A percentile compares a stretch with the other conserved stretches of the same genome.
These are phyloP conservation scores for Castanea mollissima DNA, from an alignment of 306 rosid genomes.

Conservation along the genomic window DNA sequence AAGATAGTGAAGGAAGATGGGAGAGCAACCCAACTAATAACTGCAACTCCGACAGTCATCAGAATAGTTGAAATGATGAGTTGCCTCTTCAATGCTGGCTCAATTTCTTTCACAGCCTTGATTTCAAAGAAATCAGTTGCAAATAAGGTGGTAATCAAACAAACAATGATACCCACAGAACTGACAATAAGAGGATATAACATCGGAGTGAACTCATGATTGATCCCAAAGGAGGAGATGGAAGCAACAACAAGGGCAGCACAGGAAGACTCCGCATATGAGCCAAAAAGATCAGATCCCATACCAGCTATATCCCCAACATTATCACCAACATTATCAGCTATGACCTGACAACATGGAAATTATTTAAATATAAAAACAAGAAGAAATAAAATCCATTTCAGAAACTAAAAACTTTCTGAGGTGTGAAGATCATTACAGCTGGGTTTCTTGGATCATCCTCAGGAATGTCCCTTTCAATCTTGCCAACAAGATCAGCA, in stretches of 20 bases:
- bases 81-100: constrained; percentile 85
- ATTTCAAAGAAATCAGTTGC: constrained; percentile 97
- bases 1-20: constrained; percentile 86
- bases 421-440: constrained; percentile 42
- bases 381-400: not conserved
- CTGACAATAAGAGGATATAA: constrained; percentile 82
- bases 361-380: not conserved
- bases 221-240: constrained; percentile 88
- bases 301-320: constrained; percentile 99
- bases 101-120: constrained; percentile 89
- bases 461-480: constrained; percentile 91
- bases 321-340: constrained; percentile 96
- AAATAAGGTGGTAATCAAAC: constrained; percentile 85
- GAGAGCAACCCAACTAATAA: constrained; percentile 75
- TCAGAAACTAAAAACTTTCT: not conserved
- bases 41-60: constrained; percentile 78
- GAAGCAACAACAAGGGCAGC: constrained; percentile 99
- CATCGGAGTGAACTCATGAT: constrained; percentile 87
- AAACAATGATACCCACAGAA: constrained; percentile 80
- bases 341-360: constrained; percentile 68
- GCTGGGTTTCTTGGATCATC: constrained; percentile 99
- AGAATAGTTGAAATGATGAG: constrained; percentile 79
- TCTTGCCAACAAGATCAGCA: constrained; percentile 98
- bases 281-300: constrained; percentile 98
- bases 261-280: constrained; percentile 97